Percentiles rank a stretch among this genome's conserved stretches.
phyloP scores from a whole-genome alignment of 2,329 filamentous ascomycete genomes.

The Colletotrichum chrysophilum region DNA sequence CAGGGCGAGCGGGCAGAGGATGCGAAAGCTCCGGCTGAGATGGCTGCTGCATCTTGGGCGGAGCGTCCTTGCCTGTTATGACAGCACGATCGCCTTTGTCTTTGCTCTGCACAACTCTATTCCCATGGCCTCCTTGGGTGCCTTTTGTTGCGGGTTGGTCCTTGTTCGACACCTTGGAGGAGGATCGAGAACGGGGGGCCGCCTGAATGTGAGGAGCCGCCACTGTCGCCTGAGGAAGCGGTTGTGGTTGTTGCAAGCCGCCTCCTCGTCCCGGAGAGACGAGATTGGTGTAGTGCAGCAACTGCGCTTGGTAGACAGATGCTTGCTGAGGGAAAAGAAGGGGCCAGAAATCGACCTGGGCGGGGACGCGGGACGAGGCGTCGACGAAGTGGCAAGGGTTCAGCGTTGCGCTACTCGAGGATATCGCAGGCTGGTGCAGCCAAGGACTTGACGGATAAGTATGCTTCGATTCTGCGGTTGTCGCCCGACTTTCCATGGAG shows the following conservation, averaged over 20 bases:
- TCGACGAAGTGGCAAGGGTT: conserved; percentile 23
- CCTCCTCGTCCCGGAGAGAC: conserved; percentile 62
- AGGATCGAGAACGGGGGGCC: conserved; percentile 61
- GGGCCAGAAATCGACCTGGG: conserved; percentile 59
- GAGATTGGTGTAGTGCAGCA: conserved; percentile 70
- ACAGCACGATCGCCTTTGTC: conserved; percentile 67
- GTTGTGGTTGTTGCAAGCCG: conserved; percentile 57
- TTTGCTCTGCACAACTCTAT: conserved; percentile 59
- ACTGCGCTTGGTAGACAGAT: conserved; percentile 65
- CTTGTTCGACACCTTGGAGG: conserved; percentile 65
- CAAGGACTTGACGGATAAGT: conserved; percentile 47
- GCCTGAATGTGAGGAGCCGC: conserved; percentile 62
- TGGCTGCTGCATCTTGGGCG: conserved; percentile 52
- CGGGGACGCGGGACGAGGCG: conserved; percentile 28
- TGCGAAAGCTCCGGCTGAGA: conserved; percentile 42
- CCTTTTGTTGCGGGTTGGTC: conserved; percentile 52
- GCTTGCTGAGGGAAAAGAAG: conserved; percentile 64
- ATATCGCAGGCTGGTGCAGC: conserved; percentile 33
- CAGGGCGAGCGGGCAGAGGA: conserved; percentile 26
- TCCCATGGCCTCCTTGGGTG: conserved; percentile 67
- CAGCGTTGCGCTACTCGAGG: conserved; percentile 29
- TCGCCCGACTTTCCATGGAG: conserved; percentile 58
- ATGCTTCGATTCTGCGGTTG: conserved; percentile 54
- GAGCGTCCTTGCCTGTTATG: conserved; percentile 63
- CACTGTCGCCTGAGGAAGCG: conserved; percentile 52